Evolutionary conservation across 768 basidiomycete species (phyloP), one percentile per base, ranked within the genome.

Genomic region (Tulasnella calospora): DNA sequence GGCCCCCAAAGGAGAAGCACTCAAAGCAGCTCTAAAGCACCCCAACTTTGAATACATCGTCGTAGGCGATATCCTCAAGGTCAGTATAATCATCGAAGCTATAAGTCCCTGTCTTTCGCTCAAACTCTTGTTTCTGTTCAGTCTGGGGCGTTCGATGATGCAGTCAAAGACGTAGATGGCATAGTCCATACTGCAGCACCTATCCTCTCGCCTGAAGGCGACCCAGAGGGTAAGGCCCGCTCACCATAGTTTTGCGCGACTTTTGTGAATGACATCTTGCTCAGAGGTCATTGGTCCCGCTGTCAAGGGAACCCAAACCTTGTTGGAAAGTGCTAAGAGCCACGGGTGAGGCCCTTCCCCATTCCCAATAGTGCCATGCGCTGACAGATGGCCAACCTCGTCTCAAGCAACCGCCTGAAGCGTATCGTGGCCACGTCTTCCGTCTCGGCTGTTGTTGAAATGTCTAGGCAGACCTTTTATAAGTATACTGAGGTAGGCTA

Each of bases 371-470:
- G n/a, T 17, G 30, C 23, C 55, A 9, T 44, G 21, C 23, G n/a
- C 23, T 27, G 7, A 35, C 71, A 51, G 71, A 23, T 6, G 27
- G 15, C 38, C 15, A 44, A 44, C 44, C 12, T 44, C 44, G 17
- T 36, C 27, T 30, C 35, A 35, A 77, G 76, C 8, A 36, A 79
- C 19, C 36, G 79, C 10, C 80, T 85, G 70, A 83, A 85, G 80
- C 82, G 85, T 44, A 81, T 86, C 7, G 83, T 85, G n/a, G 81
- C 85, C 74, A 86, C 85, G n/a, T 83, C 82, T 19, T 84, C 84
- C 19, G 82, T 84, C 57, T 84, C 84, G 17, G 81, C 85, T 30
- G 84, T 80, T 79, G 82, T 35, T 13, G n/a, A 67, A 15, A 30
- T 67, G 30, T 27, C 61, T 2, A 67, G 61, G 61, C 61, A 35